These are phyloP conservation scores for Clarireedia sp. DNA, from an alignment of 2,329 filamentous ascomycete genomes.

Conservation along the genomic window DNA sequence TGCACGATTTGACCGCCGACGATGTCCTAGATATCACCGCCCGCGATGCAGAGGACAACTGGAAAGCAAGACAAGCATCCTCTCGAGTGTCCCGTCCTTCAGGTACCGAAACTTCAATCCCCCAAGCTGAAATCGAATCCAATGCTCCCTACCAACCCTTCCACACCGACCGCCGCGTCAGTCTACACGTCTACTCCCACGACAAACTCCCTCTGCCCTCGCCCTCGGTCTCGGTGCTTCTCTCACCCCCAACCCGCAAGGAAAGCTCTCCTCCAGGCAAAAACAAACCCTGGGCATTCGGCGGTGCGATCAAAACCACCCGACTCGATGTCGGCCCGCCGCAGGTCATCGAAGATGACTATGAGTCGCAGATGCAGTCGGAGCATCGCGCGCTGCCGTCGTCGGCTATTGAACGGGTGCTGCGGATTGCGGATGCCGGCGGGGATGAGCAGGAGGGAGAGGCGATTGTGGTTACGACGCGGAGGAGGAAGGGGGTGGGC, in stretches of 20 bases:
- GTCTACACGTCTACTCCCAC: slow-evolving; percentile 57
- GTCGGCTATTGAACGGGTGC: slow-evolving; percentile 56
- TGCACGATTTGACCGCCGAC: slow-evolving; percentile 45
- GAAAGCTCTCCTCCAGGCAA: background rate
- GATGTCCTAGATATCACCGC: slow-evolving; percentile 25
- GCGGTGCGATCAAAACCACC: slow-evolving; percentile 42
- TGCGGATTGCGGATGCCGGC: slow-evolving; percentile 40
- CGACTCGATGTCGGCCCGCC: slow-evolving; percentile 47
- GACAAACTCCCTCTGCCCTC: slow-evolving; percentile 13
- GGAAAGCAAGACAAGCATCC: slow-evolving; percentile 32
- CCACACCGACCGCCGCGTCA: slow-evolving; percentile 80
- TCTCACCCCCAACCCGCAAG: slow-evolving; percentile 20
- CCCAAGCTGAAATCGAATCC: slow-evolving; percentile 84
- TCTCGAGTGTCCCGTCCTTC: slow-evolving; percentile 34
- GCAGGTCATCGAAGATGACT: slow-evolving; percentile 43
- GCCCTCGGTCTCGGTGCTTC: slow-evolving; percentile 22
- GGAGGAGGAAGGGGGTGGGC: slow-evolving; percentile 52
- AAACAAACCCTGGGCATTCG: slow-evolving; percentile 49
- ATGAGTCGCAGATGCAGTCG: slow-evolving; percentile 31
- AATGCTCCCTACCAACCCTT: slow-evolving; percentile 94
- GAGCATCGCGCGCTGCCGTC: slow-evolving; percentile 53
- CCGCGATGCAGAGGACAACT: slow-evolving; percentile 21
- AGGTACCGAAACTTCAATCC: slow-evolving; percentile 52
- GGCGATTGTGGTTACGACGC: slow-evolving; percentile 75
- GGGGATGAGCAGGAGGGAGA: slow-evolving; percentile 45